Conservation (phyloP, 495 filamentous ascomycete species). For the Tuber borchii region DNA sequence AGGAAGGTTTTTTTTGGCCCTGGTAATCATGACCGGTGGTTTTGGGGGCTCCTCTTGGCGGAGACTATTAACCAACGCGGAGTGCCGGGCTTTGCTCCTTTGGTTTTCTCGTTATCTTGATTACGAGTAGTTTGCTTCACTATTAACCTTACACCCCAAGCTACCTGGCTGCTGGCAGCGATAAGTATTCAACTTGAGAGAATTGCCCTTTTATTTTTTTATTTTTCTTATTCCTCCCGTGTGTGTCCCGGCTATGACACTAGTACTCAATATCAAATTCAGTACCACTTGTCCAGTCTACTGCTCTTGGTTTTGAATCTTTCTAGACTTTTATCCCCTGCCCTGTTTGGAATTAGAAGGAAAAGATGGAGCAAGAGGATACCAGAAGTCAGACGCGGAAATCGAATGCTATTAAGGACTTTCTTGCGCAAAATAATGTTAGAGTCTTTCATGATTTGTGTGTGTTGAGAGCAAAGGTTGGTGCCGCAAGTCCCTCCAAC, state of each 20-base stretch:
- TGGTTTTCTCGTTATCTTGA: background rate
- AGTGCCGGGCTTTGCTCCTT: background rate
- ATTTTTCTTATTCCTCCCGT: background rate
- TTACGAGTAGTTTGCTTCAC: background rate
- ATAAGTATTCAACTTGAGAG: background rate
- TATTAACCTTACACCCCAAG: background rate
- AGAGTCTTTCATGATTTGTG: background rate
- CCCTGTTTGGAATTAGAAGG: background rate
- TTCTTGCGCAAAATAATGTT: background rate
- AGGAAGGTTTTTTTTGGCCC: background rate
- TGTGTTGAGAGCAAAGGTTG: background rate
- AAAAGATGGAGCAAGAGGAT: background rate
- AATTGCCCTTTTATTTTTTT: background rate
- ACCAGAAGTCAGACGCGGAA: background rate
- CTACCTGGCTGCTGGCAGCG: background rate
- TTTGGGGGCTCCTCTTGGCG: background rate
- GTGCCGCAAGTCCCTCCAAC: background rate
- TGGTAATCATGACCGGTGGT: background rate
- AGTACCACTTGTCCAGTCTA: background rate
- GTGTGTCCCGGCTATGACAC: background rate
- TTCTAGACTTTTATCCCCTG: background rate
- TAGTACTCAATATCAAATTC: background rate
- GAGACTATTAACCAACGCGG: background rate
- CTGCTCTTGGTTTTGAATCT: background rate
- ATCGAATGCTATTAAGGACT: background rate